Percentiles rank a stretch among this genome's conserved stretches.
phyloP scores from a whole-genome alignment of 2,329 filamentous ascomycete species.

The Beauveria varroae region DNA sequence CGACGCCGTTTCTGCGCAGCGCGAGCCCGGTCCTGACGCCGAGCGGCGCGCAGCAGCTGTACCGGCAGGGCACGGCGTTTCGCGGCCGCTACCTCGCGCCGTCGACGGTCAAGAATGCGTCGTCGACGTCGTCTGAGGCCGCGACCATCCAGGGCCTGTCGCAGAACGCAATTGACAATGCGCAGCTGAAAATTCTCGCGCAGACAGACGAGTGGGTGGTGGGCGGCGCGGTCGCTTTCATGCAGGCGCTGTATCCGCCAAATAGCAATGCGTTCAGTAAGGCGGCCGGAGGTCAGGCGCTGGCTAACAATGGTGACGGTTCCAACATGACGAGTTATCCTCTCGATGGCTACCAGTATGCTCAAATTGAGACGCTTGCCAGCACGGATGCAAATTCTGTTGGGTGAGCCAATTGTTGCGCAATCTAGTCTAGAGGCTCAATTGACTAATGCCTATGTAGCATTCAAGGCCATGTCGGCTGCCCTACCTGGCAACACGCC shows the following conservation, averaged over 20 bases:
- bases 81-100: slow-evolving; percentile 40
- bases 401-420: slow-evolving; percentile 28
- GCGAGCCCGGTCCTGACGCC: slow-evolving; percentile 37
- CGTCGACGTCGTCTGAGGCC: slow-evolving; percentile 16
- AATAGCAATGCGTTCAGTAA: slow-evolving; percentile 31
- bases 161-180: slow-evolving; percentile 39
- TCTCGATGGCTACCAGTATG: slow-evolving; percentile 72
- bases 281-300: slow-evolving; percentile 23
- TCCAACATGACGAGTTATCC: slow-evolving; percentile 50
- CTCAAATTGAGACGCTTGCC: slow-evolving; percentile 53
- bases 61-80: slow-evolving; percentile 39
- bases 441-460: slow-evolving; percentile 18
- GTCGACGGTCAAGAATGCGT: slow-evolving; percentile 19
- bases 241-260: slow-evolving; percentile 81
- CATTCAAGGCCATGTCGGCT: slow-evolving; percentile 32
- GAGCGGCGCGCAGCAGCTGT: slow-evolving; percentile 45
- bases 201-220: slow-evolving; percentile 43
- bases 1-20: slow-evolving; percentile 32
- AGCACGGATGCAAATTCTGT: slow-evolving; percentile 36
- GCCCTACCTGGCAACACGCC: slow-evolving; percentile 29
- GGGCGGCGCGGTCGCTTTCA: slow-evolving; percentile 65
- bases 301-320: slow-evolving; percentile 33
- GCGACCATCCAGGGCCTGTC: slow-evolving; percentile 36
- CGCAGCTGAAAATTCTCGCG: slow-evolving; percentile 35
- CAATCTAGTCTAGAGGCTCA: not conserved